Evolutionary conservation across 148 eudicot genomes (phyloP), one percentile per base, ranked within the genome.

Genomic region (Dysphania ambrosioides): DNA sequence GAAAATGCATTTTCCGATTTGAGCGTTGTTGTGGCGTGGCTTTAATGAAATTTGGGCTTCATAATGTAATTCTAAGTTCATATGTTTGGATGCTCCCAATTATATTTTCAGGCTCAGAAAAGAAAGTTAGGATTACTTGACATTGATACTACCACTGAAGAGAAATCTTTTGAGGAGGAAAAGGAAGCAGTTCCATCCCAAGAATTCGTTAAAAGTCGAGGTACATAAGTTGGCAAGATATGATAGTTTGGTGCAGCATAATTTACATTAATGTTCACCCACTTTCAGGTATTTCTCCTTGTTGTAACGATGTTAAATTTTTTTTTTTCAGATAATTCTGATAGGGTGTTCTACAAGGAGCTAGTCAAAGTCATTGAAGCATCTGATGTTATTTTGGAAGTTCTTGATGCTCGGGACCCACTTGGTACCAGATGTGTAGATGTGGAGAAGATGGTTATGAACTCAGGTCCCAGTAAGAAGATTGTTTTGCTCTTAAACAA

Each of bases 341-440:
- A 95, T 58, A 86, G 89, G 83, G 83, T 88, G 27, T 95, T 95
- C 72, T 95, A 92, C 89, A 95, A 90, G 85, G 99, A 95, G 85
- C 88, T 95, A 76, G 91, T 85, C 75, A 95, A 95, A 81, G 99
- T 95, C 61, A 83, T 95, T 70, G 99, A 95, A 68, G 89, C 87
- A 44, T 95, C 99, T 66, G 97, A 95, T 90, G 97, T 95, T 60
- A 89, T 95, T 75, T 82, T 95, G 81, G 97, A 95, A 81, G 97
- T 95, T 75, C 88, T 95, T 73, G 99, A 95, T 92, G 99, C 97
- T 73, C 90, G 99, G 68, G 99, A 95, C 80, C 99, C 99, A 31
- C 83, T 92, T 75, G 99, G 99, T 40, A 88, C 97, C 69, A 91
- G 97, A 31, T 95, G 97, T 73, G 72, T 80, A 9, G 97, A 95